Evolutionary conservation across 2,329 filamentous ascomycete species (phyloP).

Genomic region (Elsinoe australis): DNA sequence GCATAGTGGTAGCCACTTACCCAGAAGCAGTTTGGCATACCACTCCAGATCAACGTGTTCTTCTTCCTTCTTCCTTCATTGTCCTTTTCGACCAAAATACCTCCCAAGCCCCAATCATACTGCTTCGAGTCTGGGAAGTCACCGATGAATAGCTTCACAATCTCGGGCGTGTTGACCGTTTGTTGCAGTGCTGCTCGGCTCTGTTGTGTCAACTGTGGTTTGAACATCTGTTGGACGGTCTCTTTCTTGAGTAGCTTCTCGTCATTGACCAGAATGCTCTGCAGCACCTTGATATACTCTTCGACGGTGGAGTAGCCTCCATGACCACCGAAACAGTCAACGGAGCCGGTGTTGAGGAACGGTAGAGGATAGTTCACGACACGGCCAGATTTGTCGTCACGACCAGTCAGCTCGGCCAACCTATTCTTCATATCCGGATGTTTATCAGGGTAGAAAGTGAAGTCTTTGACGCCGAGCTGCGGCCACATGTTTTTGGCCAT

Average conservation of each 20-base stretch:
- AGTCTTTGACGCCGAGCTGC: conserved; percentile 36
- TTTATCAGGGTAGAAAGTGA: conserved; percentile 28
- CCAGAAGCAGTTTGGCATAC: conserved; percentile 43
- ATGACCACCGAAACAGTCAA: conserved; percentile 31
- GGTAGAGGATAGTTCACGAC: conserved; percentile 19
- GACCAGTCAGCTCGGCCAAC: conserved; percentile 22
- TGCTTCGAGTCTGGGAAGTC: conserved; percentile 27
- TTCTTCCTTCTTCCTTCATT: conserved; percentile 33
- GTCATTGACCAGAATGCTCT: conserved; percentile 44
- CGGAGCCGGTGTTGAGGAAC: conserved; percentile 24
- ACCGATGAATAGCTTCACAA: conserved; percentile 30
- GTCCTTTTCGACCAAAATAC: conserved; percentile 36
- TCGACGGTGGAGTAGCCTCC: conserved; percentile 28
- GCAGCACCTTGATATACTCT: conserved; percentile 41
- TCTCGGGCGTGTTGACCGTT: conserved; percentile 26
- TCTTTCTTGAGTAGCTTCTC: conserved; percentile 39
- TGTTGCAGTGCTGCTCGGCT: conserved; percentile 25
- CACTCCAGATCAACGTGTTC: conserved; percentile 40
- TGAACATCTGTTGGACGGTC: conserved; percentile 42
- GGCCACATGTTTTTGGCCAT: conserved; percentile 41
- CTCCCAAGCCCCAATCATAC: conserved; percentile 37
- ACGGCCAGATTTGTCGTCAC: conserved; percentile 21
- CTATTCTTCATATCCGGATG: conserved; percentile 20
- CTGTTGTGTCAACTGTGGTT: conserved; percentile 37
- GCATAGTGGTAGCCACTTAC: conserved; percentile 22